phyloP scores from a whole-genome alignment of 2,329 filamentous ascomycete genomes.

The Arthrobotrys musiformis region DNA sequence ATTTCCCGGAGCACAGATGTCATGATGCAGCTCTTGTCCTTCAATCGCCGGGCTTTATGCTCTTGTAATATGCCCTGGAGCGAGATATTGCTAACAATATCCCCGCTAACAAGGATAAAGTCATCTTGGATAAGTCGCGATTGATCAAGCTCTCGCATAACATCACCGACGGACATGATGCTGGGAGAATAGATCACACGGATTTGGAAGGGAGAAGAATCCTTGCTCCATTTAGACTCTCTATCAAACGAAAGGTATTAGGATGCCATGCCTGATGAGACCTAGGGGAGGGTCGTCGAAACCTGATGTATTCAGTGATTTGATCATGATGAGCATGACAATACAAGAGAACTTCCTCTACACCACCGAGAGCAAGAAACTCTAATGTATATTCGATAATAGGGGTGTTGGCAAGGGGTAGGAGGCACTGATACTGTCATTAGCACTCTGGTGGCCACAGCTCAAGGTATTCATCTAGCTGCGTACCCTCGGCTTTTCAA shows the following conservation, averaged over 20 bases:
- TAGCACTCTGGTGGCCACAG: background rate
- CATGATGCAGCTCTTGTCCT: slow-evolving; percentile 96
- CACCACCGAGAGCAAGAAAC: slow-evolving; percentile 92
- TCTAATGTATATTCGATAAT: slow-evolving; percentile 98
- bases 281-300: slow-evolving; percentile 55
- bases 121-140: slow-evolving; percentile 86
- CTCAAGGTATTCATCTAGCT: slow-evolving; percentile 7
- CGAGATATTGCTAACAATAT: slow-evolving; percentile 87
- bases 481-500: slow-evolving; percentile 85
- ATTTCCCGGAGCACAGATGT: slow-evolving; percentile 88
- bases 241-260: slow-evolving; percentile 60
- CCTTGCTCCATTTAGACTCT: slow-evolving; percentile 77
- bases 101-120: slow-evolving; percentile 91
- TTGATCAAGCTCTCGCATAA: slow-evolving; percentile 90
- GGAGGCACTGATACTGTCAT: slow-evolving; percentile 75
- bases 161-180: slow-evolving; percentile 88
- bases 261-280: background rate
- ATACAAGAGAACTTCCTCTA: slow-evolving; percentile 94
- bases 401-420: slow-evolving; percentile 91
- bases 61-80: slow-evolving; percentile 81
- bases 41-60: slow-evolving; percentile 81
- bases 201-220: slow-evolving; percentile 80
- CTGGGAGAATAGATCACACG: slow-evolving; percentile 84
- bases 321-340: slow-evolving; percentile 86
- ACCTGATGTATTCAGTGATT: slow-evolving; percentile 85